A percentile compares a stretch with the other conserved stretches of the same genome.
These are phyloP conservation scores for Moesziomyces aphidis DNA, from an alignment of 1,284 basidiomycete genomes.

Conservation along the genomic window DNA sequence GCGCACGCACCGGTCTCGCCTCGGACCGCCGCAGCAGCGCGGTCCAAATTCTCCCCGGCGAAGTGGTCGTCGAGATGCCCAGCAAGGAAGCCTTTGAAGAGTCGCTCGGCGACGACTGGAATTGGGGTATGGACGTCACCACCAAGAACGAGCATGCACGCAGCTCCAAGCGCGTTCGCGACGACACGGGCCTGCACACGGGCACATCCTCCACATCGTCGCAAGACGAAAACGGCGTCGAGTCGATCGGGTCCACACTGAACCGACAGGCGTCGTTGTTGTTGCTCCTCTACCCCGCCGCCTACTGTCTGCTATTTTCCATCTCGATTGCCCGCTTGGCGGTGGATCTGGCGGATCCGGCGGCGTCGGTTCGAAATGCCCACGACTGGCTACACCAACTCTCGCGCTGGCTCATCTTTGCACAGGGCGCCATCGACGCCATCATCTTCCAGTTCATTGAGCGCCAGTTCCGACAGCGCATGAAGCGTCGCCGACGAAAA, in stretches of 20 bases:
- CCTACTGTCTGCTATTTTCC: conserved; percentile 55
- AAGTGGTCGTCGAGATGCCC: conserved; percentile 43
- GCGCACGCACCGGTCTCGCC: conserved; percentile 10
- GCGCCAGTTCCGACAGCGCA: conserved; percentile 49
- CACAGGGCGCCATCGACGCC: conserved; percentile 59
- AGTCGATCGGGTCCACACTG: conserved; percentile 55
- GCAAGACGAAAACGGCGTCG: conserved; percentile 50
- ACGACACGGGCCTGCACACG: conserved; percentile 13
- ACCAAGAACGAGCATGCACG: background rate
- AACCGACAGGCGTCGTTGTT: conserved; percentile 58
- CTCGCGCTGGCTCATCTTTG: conserved; percentile 57
- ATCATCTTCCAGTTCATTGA: conserved; percentile 63
- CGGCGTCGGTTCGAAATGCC: conserved; percentile 8
- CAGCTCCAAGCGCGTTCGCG: too few species aligned
- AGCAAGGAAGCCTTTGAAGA: conserved; percentile 49
- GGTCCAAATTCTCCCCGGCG: conserved; percentile 39
- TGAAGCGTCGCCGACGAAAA: conserved; percentile 50
- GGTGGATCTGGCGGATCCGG: conserved; percentile 46
- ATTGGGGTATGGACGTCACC: conserved; percentile 56
- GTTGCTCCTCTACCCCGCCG: conserved; percentile 56
- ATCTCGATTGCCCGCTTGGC: conserved; percentile 54
- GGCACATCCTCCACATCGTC: conserved; percentile 33
- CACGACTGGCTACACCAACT: conserved; percentile 49
- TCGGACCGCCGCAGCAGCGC: conserved; percentile 20
- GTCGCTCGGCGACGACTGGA: conserved; percentile 46